phyloP scores from a whole-genome alignment of 2,329 filamentous ascomycete species.

The Geosmithia putterillii region DNA sequence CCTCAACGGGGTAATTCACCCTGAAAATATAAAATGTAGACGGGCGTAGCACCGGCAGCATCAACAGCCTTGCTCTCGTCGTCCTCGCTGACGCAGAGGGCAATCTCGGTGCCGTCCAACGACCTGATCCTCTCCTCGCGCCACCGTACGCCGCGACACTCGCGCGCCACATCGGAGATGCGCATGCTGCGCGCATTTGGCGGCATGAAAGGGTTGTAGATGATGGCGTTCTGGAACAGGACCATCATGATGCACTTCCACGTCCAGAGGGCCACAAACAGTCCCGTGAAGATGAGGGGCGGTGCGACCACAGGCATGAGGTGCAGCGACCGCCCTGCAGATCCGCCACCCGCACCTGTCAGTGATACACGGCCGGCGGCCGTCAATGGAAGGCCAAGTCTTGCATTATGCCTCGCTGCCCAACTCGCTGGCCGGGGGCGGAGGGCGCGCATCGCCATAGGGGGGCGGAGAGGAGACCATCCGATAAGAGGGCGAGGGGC shows the following conservation, averaged over 20 bases:
- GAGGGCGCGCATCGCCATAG: constrained; percentile 11
- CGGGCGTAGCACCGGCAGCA: constrained; percentile 14
- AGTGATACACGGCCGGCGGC: too few species aligned
- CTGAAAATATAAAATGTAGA: constrained; percentile 47
- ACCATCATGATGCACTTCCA: constrained; percentile 65
- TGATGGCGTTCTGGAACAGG: constrained; percentile 68
- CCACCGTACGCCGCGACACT: constrained; percentile 55
- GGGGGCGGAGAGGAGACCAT: neutral
- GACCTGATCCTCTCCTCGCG: constrained; percentile 47
- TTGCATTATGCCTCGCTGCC: neutral
- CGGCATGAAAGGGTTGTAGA: constrained; percentile 68
- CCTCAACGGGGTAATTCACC: constrained; percentile 18
- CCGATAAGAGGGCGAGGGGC: too few species aligned
- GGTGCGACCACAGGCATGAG: constrained; percentile 39
- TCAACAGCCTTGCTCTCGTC: neutral
- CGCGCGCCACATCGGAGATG: constrained; percentile 48
- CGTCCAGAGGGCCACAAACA: constrained; percentile 52
- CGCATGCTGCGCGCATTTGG: constrained; percentile 57
- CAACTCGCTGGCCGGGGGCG: constrained; percentile 6
- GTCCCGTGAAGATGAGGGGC: constrained; percentile 52
- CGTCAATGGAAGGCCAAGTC: constrained; percentile 4
- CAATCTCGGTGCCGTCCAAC: constrained; percentile 53
- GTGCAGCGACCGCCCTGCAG: constrained; percentile 12
- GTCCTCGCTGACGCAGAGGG: constrained; percentile 39
- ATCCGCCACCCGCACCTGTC: neutral